Evolutionary conservation across 2,329 filamentous ascomycete species (phyloP), one percentile per base, ranked within the genome.

Genomic region (Rasamsonia emersonii): DNA sequence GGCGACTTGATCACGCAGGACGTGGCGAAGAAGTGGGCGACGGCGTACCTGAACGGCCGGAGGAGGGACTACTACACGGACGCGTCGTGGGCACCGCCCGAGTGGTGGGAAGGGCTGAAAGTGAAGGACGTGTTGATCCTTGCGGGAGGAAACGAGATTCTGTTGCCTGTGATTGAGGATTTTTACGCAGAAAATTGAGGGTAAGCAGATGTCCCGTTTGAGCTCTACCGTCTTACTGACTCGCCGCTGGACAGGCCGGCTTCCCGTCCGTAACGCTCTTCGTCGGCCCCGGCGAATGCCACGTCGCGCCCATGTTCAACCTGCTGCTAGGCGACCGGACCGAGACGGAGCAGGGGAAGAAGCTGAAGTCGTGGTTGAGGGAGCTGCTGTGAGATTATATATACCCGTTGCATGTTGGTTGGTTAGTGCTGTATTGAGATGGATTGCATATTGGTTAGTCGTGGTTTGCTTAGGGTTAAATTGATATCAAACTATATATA

Each of bases 131-230:
- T 77, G 1, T 44, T 76, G 15, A 58, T 79, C 4, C 66, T 68
- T 40, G 70, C 59, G 2, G 76, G 75, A 1, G 65, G 58, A 1
- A 64, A 69, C 29, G 75, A 79, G 53, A 57, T 76, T 9, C 39
- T 79, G 16, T 52, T 74, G 19, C 74, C 76, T 41, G 61, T 67
- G 9, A 75, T 79, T 30, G 46, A 62, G 29, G 61, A 65, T 13
- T 67, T 77, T 40, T 60, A 58, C 11, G 14, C 49, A 53, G 28
- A 69, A 62, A 35, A 56, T 77, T 16, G 59, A 62, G 41, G 53
- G 58, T 18, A 59, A 33, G 16, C 33, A 18, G 59, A 50, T 45
- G 36, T 46, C 13, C 39, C 44, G 32, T 43, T 59, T 38, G 58
- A 59, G 10, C 43, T 58, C n/a, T n/a, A n/a, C n/a, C n/a, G n/a